phyloP scores from a whole-genome alignment of 2,329 filamentous ascomycete species.

The Paramyrothecium roridum region DNA sequence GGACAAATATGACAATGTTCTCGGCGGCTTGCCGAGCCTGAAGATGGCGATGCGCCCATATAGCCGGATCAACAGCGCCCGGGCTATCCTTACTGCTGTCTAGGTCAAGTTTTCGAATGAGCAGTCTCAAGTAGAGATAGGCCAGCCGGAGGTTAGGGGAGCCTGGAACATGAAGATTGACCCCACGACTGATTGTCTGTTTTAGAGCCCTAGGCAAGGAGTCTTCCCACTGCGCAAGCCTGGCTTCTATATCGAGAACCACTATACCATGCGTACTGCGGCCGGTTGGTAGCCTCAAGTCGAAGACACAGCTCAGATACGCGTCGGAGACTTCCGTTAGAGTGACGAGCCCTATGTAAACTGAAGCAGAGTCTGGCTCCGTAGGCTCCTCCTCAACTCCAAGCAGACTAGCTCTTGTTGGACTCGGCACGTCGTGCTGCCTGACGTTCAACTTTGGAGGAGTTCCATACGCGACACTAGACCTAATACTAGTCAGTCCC shows the following conservation, averaged over 20 bases:
- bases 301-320: constrained; percentile 26
- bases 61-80: no score
- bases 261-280: background rate
- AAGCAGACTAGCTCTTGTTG: constrained; percentile 30
- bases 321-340: constrained; percentile 37
- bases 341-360: constrained; percentile 42
- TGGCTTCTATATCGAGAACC: constrained; percentile 26
- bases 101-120: constrained; percentile 44
- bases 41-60: constrained; percentile 26
- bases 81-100: constrained; percentile 17
- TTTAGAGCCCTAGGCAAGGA: constrained; percentile 32
- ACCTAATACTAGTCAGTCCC: constrained; percentile 27
- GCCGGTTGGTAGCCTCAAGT: constrained; percentile 12
- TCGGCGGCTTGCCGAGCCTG: constrained; percentile 42
- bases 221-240: constrained; percentile 42
- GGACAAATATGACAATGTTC: constrained; percentile 44
- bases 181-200: constrained; percentile 38
- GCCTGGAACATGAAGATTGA: constrained; percentile 35
- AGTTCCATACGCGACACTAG: constrained; percentile 50
- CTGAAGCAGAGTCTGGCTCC: constrained; percentile 18
- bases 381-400: constrained; percentile 11
- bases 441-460: constrained; percentile 42
- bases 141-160: constrained; percentile 49
- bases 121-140: constrained; percentile 44
- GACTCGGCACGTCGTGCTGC: constrained; percentile 46